These are phyloP conservation scores for Diaporthe ilicicola DNA, from an alignment of 2,329 filamentous ascomycete genomes.

Conservation along the genomic window DNA sequence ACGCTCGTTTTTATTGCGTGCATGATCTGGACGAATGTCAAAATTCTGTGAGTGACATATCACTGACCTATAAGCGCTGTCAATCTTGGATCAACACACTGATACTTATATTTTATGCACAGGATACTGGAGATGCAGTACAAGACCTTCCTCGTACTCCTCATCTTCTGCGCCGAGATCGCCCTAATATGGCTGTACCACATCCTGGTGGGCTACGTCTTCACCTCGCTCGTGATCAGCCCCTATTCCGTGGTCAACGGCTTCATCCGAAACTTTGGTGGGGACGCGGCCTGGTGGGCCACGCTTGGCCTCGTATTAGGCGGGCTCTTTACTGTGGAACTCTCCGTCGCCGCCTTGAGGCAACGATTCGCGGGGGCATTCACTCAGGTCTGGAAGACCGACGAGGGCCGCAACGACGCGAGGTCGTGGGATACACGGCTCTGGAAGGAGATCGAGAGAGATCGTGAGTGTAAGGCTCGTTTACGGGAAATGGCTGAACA, in stretches of 20 bases:
- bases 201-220: constrained; percentile 66
- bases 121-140: constrained; percentile 81
- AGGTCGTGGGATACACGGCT: constrained; percentile 63
- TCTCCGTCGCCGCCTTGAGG: constrained; percentile 61
- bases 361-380: constrained; percentile 39
- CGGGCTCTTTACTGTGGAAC: constrained; percentile 70
- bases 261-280: constrained; percentile 74
- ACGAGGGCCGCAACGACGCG: constrained; percentile 34
- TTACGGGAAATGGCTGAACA: constrained; percentile 3
- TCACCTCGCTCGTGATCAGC: constrained; percentile 61
- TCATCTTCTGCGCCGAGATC: constrained; percentile 65
- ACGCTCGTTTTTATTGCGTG: constrained; percentile 75
- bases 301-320: constrained; percentile 71
- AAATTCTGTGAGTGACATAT: constrained; percentile 78
- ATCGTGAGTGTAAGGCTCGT: constrained; percentile 42
- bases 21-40: constrained; percentile 77
- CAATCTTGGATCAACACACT: background rate
- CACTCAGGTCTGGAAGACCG: constrained; percentile 11
- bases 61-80: too few relatives aligned
- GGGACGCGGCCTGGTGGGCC: constrained; percentile 77
- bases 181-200: constrained; percentile 79
- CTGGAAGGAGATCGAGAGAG: constrained; percentile 67
- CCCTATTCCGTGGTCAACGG: constrained; percentile 75
- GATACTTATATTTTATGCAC: constrained; percentile 37
- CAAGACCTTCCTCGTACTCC: constrained; percentile 71